These are phyloP conservation scores for Solanum okadae DNA, from an alignment of 257 asterid species.

Conservation along the genomic window DNA sequence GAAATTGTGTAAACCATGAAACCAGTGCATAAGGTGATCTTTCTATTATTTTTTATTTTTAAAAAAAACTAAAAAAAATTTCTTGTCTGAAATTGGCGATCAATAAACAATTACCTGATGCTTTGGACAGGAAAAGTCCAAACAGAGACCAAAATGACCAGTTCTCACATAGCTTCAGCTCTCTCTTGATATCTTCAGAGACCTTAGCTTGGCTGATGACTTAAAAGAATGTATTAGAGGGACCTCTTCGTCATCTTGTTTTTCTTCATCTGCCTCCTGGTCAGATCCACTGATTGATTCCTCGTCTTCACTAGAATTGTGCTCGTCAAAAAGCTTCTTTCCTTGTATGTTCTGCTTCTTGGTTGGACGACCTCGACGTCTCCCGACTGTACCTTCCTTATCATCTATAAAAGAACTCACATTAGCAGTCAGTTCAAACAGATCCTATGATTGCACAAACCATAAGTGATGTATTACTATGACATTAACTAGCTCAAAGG, in stretches of 20 bases:
- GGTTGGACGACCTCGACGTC: conserved; percentile 79
- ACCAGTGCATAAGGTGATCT: not conserved
- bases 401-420: conserved; percentile 37
- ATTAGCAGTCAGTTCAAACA: not conserved
- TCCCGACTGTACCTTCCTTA: conserved; percentile 49
- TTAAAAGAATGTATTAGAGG: conserved; percentile 58
- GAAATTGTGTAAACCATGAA: not conserved
- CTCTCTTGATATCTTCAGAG: conserved; percentile 49
- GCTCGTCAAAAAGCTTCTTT: conserved; percentile 68
- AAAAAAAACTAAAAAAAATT: not conserved
- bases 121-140: conserved; percentile 47
- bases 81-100: not conserved
- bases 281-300: conserved; percentile 86
- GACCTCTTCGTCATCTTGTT: conserved; percentile 46
- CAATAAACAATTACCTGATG: conserved; percentile 39
- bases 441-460: not conserved
- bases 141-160: conserved; percentile 31
- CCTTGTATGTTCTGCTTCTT: conserved; percentile 68
- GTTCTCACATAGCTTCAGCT: conserved; percentile 23
- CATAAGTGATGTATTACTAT: not conserved
- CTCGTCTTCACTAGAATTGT: conserved; percentile 76
- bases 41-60: not conserved
- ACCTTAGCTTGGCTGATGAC: conserved; percentile 67
- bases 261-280: conserved; percentile 43
- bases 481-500: not conserved